Evolutionary conservation across 768 basidiomycete species (phyloP).

Genomic region (Termitomyces sp.): DNA sequence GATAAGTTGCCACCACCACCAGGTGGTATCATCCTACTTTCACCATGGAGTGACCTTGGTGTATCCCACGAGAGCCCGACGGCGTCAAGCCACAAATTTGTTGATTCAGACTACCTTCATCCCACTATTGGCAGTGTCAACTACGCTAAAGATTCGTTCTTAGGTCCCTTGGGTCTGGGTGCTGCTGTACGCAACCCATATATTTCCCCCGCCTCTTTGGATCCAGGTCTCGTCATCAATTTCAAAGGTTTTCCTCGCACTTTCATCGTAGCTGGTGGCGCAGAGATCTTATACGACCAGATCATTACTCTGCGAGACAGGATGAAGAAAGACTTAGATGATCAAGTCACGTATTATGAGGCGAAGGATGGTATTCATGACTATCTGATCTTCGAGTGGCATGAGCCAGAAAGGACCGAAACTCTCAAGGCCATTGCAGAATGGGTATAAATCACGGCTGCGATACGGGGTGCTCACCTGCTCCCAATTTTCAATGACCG

Average conservation of each 20-base stretch:
- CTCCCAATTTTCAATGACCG: not conserved
- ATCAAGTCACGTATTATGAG: constrained; percentile 46
- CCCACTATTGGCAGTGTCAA: constrained; percentile 1
- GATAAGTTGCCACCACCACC: constrained; percentile 38
- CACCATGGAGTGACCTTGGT: constrained; percentile 52
- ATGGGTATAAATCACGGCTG: constrained; percentile 32
- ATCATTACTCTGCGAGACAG: constrained; percentile 39
- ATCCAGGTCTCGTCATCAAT: constrained; percentile 28
- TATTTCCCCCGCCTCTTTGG: constrained; percentile 54
- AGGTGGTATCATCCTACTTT: constrained; percentile 46
- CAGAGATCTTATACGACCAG: constrained; percentile 51
- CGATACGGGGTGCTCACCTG: not conserved
- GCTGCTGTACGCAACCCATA: constrained; percentile 47
- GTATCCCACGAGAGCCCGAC: constrained; percentile 33
- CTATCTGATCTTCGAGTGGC: constrained; percentile 45
- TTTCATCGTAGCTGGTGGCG: constrained; percentile 56
- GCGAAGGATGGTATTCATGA: constrained; percentile 54
- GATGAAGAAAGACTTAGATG: constrained; percentile 51
- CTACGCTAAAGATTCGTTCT: constrained; percentile 39
- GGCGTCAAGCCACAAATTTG: constrained; percentile 32
- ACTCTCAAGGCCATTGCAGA: constrained; percentile 44
- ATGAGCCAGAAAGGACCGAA: constrained; percentile 50
- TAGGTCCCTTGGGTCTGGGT: constrained; percentile 45
- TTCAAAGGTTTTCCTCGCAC: constrained; percentile 61
- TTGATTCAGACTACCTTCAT: constrained; percentile 34